Base-by-base conservation (phyloP, 2,329 filamentous ascomycete genomes). In the Metarhizium album region DNA sequence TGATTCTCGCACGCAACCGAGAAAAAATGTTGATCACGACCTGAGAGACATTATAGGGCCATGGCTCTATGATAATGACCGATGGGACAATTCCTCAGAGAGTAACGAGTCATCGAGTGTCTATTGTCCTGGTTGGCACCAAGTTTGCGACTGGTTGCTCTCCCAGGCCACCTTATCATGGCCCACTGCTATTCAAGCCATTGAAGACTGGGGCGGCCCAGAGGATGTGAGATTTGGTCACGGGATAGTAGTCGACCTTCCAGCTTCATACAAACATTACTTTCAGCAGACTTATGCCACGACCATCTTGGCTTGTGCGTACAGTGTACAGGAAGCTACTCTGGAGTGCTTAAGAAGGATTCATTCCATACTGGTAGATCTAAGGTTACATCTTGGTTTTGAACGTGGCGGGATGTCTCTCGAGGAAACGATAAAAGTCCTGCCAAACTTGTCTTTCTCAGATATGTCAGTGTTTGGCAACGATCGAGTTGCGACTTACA, bases 151-250 rank as follows among this genome's bases (percentile, higher is more conserved):
- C 50, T 90, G 86, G 85, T 72, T 91, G 38, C 71, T 77, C 14
- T 61, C 68, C 2, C 78, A 81, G 53, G 81, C 85, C 1, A 70
- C 72, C 3, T 71, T 70, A 20, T 76, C 80, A 16, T 85, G 87
- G 74, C 69, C 65, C 24, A 70, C 82, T n/a, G 77, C 80, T n/a
- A 72, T 82, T 31, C 73, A 74, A 46, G 81, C 78, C 7, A 70
- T 90, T 33, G 76, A 82, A 53, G 78, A 86, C 55, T 91, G 86
- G 86, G 80, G 84, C 58, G 87, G 86, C 0, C 84, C 86, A 0
- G 71, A 71, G 6, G 86, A 90, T 60, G 74, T 84, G 45, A 83
- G 90, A 56, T 63, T 88, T 4, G 84, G 82, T 3, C 78, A 76
- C 13, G 79, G 75, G 56, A 74, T 75, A 7, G 71, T 70, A 2